Conservation (phyloP, 805 yeast genomes). For the Komagataella populi region DNA sequence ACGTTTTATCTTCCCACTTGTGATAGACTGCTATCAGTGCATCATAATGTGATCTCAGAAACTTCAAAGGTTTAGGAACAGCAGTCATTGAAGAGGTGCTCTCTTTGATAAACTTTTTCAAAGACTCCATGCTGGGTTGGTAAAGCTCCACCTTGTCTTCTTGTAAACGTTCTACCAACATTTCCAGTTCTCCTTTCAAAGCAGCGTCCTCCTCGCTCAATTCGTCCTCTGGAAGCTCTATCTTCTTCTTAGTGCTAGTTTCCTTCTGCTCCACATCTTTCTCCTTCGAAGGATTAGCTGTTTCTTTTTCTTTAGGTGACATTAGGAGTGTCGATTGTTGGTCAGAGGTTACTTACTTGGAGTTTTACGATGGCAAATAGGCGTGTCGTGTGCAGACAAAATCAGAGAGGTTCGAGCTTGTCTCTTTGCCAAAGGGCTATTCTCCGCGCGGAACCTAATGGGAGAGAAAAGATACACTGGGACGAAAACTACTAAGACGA, state of each 20-base stretch:
- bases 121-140: conserved; percentile 45
- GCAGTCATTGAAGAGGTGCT: conserved; percentile 99
- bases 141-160: conserved; percentile 40
- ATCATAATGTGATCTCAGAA: conserved; percentile 78
- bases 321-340: neutral
- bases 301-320: conserved; percentile 1
- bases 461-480: neutral
- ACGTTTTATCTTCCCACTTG: conserved; percentile 40
- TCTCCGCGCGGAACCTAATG: neutral
- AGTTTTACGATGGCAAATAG: neutral
- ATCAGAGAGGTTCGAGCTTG: neutral
- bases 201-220: conserved; percentile 87
- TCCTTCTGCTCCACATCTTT: conserved; percentile 6
- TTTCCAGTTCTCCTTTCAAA: conserved; percentile 74
- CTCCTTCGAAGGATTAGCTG: conserved; percentile 3
- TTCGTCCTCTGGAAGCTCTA: conserved; percentile 51
- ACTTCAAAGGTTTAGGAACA: conserved; percentile 96
- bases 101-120: conserved; percentile 72
- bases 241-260: conserved; percentile 6
- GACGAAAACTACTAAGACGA: too few species aligned
- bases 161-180: conserved; percentile 66
- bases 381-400: neutral
- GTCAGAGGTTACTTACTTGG: neutral
- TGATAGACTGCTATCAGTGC: conserved; percentile 52
- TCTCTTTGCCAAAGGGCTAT: neutral